Percentiles rank a stretch among this genome's conserved stretches.
phyloP scores from a whole-genome alignment of 108 stramenopile species.

The Nitzschia palea region DNA sequence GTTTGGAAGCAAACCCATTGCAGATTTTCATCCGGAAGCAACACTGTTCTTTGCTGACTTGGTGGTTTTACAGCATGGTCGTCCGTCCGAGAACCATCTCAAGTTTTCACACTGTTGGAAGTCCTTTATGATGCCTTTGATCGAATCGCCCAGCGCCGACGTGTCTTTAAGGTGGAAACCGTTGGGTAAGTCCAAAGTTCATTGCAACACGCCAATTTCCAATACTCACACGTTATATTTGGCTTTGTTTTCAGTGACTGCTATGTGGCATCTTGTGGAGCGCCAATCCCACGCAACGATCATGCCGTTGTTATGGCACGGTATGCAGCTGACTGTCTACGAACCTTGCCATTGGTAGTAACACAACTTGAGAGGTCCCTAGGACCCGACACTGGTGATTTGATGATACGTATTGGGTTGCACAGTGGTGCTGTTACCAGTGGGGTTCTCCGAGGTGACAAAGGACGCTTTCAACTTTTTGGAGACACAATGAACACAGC shows the following conservation, averaged over 20 bases:
- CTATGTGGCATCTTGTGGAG: conserved; percentile 43
- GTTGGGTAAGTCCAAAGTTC: too few relatives aligned
- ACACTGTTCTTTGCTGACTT: conserved; percentile 51
- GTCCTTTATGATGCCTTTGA: conserved; percentile 48
- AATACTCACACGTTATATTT: too few relatives aligned
- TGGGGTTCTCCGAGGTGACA: neutral
- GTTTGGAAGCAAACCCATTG: conserved; percentile 20
- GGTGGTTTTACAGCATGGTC: conserved; percentile 42
- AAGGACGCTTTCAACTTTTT: conserved; percentile 37
- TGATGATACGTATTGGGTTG: neutral
- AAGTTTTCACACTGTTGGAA: conserved; percentile 55
- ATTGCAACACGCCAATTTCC: too few relatives aligned
- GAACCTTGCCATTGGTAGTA: conserved; percentile 25
- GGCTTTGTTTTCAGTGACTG: conserved; percentile 68
- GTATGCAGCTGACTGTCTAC: conserved; percentile 42
- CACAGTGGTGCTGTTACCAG: neutral
- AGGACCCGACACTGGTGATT: conserved; percentile 36
- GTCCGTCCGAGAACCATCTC: conserved; percentile 28
- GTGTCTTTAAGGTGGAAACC: too few relatives aligned
- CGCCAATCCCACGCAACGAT: conserved; percentile 28
- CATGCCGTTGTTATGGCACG: conserved; percentile 52
- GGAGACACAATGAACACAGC: conserved; percentile 50
- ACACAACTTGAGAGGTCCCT: conserved; percentile 26
- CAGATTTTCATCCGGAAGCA: conserved; percentile 37
- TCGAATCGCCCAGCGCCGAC: too few relatives aligned